Percentiles rank a stretch among this genome's conserved stretches.
phyloP scores from a whole-genome alignment of 352 stramenopile species.

The Pythium apleroticum region DNA sequence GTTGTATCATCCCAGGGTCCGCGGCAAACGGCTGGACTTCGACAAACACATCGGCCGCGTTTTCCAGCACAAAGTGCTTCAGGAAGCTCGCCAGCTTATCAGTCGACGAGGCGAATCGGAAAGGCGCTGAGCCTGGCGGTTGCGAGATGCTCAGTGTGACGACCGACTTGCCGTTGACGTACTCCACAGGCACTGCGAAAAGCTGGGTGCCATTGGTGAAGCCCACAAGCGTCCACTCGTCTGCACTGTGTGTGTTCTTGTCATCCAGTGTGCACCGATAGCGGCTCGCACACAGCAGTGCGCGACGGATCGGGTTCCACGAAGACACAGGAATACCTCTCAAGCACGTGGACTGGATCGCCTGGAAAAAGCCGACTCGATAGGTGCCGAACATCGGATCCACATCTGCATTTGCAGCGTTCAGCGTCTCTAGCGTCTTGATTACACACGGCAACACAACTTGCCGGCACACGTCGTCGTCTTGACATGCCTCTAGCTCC shows the following conservation, averaged over 20 bases:
- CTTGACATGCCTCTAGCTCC: constrained; percentile 14
- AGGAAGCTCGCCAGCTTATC: constrained; percentile 24
- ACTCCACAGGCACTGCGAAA: constrained; percentile 3
- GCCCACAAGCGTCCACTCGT: constrained; percentile 14
- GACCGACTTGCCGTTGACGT: neutral
- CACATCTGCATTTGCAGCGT: neutral
- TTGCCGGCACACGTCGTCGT: constrained; percentile 7
- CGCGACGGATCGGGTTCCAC: constrained; percentile 21
- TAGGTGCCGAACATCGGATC: constrained; percentile 17
- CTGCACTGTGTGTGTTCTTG: neutral
- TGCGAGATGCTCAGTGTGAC: neutral
- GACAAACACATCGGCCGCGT: constrained; percentile 20
- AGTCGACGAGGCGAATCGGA: constrained; percentile 15
- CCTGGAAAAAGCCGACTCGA: constrained; percentile 7
- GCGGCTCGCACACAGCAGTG: constrained; percentile 9
- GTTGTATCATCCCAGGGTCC: constrained; percentile 15
- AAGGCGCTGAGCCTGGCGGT: neutral
- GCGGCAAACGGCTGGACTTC: neutral
- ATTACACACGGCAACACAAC: constrained; percentile 16
- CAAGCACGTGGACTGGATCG: constrained; percentile 14
- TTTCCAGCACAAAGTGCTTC: constrained; percentile 27
- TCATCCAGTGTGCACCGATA: constrained; percentile 5
- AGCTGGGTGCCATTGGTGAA: constrained; percentile 13
- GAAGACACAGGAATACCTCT: neutral
- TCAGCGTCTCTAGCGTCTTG: neutral